Conservation (phyloP, 2,329 filamentous ascomycete species). For the Paracorniculantispora psalliotae region DNA sequence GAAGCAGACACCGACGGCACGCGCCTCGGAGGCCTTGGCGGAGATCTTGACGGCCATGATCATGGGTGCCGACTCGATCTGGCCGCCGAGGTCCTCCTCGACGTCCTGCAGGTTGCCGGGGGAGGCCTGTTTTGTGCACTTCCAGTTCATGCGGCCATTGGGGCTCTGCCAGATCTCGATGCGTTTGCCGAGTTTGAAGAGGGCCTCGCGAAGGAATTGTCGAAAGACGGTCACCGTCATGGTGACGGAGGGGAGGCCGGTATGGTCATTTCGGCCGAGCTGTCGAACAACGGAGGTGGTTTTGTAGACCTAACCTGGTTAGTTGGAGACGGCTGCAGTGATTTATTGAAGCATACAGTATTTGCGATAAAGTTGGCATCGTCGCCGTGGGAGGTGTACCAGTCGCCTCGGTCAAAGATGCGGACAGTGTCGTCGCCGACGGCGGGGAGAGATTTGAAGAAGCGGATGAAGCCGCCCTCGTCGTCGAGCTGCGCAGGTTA, state of each 20-base stretch:
- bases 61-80: constrained; percentile 85
- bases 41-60: constrained; percentile 93
- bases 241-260: constrained; percentile 86
- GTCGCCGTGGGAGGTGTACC: constrained; percentile 87
- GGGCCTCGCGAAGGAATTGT: constrained; percentile 88
- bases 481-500: constrained; percentile 69
- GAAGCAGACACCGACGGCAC: constrained; percentile 91
- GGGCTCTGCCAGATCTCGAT: constrained; percentile 83
- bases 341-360: constrained; percentile 46
- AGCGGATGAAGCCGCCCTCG: constrained; percentile 93
- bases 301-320: constrained; percentile 70
- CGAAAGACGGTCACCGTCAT: constrained; percentile 94
- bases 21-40: constrained; percentile 77
- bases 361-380: constrained; percentile 80
- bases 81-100: constrained; percentile 85
- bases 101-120: constrained; percentile 96
- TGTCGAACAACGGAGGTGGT: constrained; percentile 93
- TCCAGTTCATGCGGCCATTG: constrained; percentile 82
- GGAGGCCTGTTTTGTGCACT: constrained; percentile 83
- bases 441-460: constrained; percentile 79
- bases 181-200: constrained; percentile 85
- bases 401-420: constrained; percentile 91
- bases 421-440: constrained; percentile 72
- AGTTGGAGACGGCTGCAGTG: neutral
- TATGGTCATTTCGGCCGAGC: constrained; percentile 76